Evolutionary conservation across 148 eudicot species (phyloP), one percentile per base, ranked within the genome.

Genomic region (Rhododendron vialii): DNA sequence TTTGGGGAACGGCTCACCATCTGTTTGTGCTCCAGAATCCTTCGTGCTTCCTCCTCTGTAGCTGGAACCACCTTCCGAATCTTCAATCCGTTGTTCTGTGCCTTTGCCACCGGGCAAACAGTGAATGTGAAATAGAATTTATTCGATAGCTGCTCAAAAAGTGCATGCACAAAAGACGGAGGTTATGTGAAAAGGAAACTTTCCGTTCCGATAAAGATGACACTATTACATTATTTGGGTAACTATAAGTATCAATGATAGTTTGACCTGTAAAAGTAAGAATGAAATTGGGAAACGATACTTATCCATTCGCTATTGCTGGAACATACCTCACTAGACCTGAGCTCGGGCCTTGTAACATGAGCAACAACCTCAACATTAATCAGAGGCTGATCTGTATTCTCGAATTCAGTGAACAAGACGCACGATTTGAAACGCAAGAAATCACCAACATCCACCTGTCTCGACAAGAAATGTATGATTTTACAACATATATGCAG

Each of bases 391-490:
- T 90, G 92, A 71, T 95, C 96, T 35, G 94, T 89, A 86, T 87
- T 87, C 88, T 94, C 95, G 76, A 87, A 82, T 90, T 97, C 99
- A 14, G 98, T 97, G 90, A 93, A 95, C 85, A 97, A 90, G 41
- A 97, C 96, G 75, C 99, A 97, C 5, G 99, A 93, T 87, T 93
- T 97, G 90, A 97, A 90, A 67, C 99, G 95, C 92, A 95, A 88
- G 89, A 95, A 94, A 87, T 97, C 98, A 78, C 99, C 99, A 65
- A 95, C 98, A 86, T 97, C 99, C 90, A 97, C 98, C 99, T 97
- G 92, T 87, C 89, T 13, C 63, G 86, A 26, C 87, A 86, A 50
- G 75, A 67, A 47, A 59, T 71, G 50, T 11, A 53, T 2, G 36
- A 20, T 73, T 59, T 82, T 20, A 38, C 38, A 0, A 55, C 4